Conservation (phyloP, 257 asterid species). For the Jaltomata sinuosa region DNA sequence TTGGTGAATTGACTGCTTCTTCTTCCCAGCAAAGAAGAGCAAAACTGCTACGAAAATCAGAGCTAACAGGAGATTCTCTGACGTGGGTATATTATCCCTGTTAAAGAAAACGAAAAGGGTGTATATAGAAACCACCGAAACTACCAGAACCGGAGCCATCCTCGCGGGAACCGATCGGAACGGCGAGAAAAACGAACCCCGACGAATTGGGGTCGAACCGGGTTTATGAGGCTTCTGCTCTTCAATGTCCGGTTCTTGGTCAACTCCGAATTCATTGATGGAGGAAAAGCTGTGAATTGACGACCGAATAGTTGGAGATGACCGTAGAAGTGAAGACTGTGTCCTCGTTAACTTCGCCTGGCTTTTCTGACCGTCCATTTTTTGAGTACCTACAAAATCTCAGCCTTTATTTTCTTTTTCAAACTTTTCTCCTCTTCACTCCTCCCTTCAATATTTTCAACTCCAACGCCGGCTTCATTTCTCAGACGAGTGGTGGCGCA, state of each 20-base stretch:
- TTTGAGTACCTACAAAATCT: conserved; percentile 3
- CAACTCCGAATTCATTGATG: conserved; percentile 42
- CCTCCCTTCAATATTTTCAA: conserved; percentile 27
- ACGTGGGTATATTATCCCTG: conserved; percentile 36
- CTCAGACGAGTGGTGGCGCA: conserved; percentile 26
- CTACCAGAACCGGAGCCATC: conserved; percentile 34
- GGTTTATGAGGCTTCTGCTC: conserved; percentile 89
- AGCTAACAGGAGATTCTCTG: conserved; percentile 54
- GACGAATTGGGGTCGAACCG: conserved; percentile 3
- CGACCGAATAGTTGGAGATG: conserved; percentile 74
- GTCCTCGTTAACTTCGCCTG: conserved; percentile 74
- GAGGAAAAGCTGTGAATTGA: conserved; percentile 77
- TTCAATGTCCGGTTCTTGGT: conserved; percentile 51
- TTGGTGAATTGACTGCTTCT: conserved; percentile 31
- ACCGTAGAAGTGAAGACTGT: conserved; percentile 88
- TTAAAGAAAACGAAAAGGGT: conserved; percentile 48
- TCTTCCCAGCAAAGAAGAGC: conserved; percentile 35
- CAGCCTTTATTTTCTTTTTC: background rate
- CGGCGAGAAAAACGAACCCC: conserved; percentile 9
- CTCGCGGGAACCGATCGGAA: conserved; percentile 2
- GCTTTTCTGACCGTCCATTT: conserved; percentile 73
- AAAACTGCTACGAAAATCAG: conserved; percentile 51
- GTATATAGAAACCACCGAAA: conserved; percentile 30
- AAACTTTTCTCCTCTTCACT: background rate
- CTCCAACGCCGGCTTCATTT: conserved; percentile 63